Base-by-base conservation (phyloP, 148 eudicot genomes). In the Chenopodium suecicum region DNA sequence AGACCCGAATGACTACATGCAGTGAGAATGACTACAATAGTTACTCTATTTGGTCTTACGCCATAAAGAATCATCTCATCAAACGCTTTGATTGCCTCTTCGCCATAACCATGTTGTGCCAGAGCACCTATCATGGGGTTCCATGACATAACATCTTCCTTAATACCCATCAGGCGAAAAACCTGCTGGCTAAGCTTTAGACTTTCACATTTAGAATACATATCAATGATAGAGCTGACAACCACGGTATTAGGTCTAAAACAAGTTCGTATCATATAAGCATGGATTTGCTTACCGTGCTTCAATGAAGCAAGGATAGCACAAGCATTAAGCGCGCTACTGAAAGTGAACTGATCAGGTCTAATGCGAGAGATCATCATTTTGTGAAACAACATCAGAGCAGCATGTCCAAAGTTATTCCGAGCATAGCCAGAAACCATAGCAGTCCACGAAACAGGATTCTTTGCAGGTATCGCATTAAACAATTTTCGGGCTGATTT, bases 1-100 rank as follows among this genome's bases (percentile, higher is more conserved):
- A 91, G 91, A 66, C 94, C 92, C 11, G 96, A 92, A 86, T 90
- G 94, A 78, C 94, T 90, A 73, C 93, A 90, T 23, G 94, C 96
- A 84, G 80, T 91, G 25, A 94, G 88, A 76, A 92, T 79, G 79
- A 89, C 79, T 64, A 94, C 85, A 70, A 88, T 88, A 56, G 95
- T 93, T 50, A 89, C 86, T 71, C 93, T 85, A 80, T 93, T 89
- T 73, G 93, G 96, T 80, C 83, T 81, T 14, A 89, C 88, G 22
- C 89, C 89, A 58, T 48, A 83, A 32, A 65, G 80, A 70, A 91
- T 79, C 96, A 94, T 86, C 66, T 92, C 89, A 72, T 84, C 78
- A 82, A 89, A 90, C 63, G 90, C 20, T 63, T 62, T 52, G 46
- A 86, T 83, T 73, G 90, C 94, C 78, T 87, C 86, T 46, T 85